phyloP scores from a whole-genome alignment of 257 asterid genomes.

The Nicotiana undulata region DNA sequence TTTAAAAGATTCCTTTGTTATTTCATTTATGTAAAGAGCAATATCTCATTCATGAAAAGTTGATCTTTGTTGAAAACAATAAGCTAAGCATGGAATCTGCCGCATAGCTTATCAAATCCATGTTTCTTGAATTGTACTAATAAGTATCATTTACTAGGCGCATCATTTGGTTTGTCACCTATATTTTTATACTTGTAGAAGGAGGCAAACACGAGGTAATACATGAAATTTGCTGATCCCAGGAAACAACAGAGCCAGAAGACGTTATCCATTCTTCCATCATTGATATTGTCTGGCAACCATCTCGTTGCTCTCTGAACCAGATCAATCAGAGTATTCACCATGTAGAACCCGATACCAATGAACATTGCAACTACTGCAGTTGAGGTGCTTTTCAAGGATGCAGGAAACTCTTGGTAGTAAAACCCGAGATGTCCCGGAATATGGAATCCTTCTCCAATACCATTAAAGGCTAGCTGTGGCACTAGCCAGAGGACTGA shows the following conservation, averaged over 20 bases:
- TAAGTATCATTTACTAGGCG: neutral
- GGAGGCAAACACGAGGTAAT: neutral
- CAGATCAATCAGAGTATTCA: slow-evolving; percentile 3
- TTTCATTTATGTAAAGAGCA: neutral
- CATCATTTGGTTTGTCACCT: neutral
- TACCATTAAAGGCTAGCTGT: slow-evolving; percentile 5
- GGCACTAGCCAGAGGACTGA: slow-evolving; percentile 18
- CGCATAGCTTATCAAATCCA: neutral
- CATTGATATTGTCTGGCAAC: slow-evolving; percentile 21
- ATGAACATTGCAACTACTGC: slow-evolving; percentile 9
- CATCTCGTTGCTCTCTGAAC: slow-evolving; percentile 7
- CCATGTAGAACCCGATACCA: neutral
- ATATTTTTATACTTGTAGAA: slow-evolving; percentile 1
- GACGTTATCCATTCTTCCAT: slow-evolving; percentile 17
- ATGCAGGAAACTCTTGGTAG: slow-evolving; percentile 17
- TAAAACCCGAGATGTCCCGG: slow-evolving; percentile 18
- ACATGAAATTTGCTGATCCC: slow-evolving; percentile 10
- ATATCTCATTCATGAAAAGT: neutral
- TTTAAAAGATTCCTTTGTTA: neutral
- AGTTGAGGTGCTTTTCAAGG: slow-evolving; percentile 19
- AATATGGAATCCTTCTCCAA: slow-evolving; percentile 22
- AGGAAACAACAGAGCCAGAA: slow-evolving; percentile 10
- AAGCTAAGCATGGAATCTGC: neutral
- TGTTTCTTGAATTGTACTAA: neutral
- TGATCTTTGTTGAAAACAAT: neutral